phyloP scores from a whole-genome alignment of 148 eudicot species.

The Chenopodium suecicum region DNA sequence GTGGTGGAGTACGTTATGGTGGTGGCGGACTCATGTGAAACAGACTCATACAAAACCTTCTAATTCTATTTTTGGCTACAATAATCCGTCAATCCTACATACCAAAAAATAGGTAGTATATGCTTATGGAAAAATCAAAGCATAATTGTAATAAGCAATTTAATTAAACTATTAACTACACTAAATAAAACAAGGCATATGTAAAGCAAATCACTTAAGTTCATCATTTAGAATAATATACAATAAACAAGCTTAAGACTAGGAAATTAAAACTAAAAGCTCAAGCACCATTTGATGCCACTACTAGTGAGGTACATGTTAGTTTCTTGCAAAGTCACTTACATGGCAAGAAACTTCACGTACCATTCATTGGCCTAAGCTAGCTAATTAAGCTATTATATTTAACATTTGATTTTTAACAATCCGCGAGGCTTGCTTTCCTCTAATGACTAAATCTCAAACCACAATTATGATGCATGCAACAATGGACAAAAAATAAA shows the following conservation, averaged over 20 bases:
- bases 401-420: neutral
- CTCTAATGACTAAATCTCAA: neutral
- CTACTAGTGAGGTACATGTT: neutral
- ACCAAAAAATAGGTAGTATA: too few species aligned
- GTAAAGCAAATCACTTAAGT: neutral
- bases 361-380: neutral
- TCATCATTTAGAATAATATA: neutral
- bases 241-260: neutral
- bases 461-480: neutral
- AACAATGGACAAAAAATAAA: neutral
- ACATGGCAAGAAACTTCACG: constrained; percentile 1
- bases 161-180: too few species aligned
- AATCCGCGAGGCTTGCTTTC: neutral
- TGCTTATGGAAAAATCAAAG: too few species aligned
- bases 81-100: too few species aligned
- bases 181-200: neutral
- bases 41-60: too few species aligned
- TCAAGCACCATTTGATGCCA: neutral
- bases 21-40: too few species aligned
- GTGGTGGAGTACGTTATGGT: too few species aligned
- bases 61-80: too few species aligned
- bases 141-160: too few species aligned
- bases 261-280: neutral
- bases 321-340: neutral
- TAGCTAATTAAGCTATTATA: too few species aligned